Evolutionary conservation across 345 rosid genomes (phyloP).

Genomic region (Noccaea caerulescens): DNA sequence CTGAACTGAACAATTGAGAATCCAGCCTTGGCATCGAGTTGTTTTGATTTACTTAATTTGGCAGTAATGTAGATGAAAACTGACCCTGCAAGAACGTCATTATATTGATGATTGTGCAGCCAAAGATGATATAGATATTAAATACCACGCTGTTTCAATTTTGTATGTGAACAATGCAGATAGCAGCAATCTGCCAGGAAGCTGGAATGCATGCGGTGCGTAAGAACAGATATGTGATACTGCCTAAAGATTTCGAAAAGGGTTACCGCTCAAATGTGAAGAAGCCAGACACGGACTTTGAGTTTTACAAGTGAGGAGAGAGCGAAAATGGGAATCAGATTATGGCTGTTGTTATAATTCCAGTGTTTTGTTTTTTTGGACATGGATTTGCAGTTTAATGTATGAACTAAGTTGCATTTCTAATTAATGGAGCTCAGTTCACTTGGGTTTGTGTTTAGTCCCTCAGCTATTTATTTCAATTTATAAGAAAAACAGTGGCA

Average conservation of each 20-base stretch:
- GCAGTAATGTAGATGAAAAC: neutral
- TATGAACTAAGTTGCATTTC: conserved; percentile 40
- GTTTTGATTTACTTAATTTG: neutral
- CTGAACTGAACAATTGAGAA: conserved; percentile 1
- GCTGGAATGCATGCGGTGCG: conserved; percentile 99
- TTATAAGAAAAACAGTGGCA: conserved; percentile 5
- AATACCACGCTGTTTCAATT: neutral
- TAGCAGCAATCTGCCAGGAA: conserved; percentile 97
- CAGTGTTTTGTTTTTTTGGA: conserved; percentile 26
- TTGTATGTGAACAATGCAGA: conserved; percentile 50
- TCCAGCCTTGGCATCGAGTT: conserved; percentile 6
- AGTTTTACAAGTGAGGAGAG: conserved; percentile 79
- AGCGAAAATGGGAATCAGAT: conserved; percentile 20
- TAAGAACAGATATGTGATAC: conserved; percentile 94
- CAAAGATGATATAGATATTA: neutral
- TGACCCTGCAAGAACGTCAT: neutral
- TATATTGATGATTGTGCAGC: neutral
- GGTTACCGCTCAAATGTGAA: conserved; percentile 97
- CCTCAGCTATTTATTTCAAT: conserved; percentile 3
- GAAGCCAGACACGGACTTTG: conserved; percentile 98
- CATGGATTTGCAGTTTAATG: conserved; percentile 38
- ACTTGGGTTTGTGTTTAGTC: conserved; percentile 22
- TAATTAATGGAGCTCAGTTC: conserved; percentile 3
- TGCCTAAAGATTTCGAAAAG: conserved; percentile 97
- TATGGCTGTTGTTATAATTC: conserved; percentile 30